A percentile compares a stretch with the other conserved stretches of the same genome.
phyloP scores from a whole-genome alignment of 306 rosid species.

The Cicer arietinum region DNA sequence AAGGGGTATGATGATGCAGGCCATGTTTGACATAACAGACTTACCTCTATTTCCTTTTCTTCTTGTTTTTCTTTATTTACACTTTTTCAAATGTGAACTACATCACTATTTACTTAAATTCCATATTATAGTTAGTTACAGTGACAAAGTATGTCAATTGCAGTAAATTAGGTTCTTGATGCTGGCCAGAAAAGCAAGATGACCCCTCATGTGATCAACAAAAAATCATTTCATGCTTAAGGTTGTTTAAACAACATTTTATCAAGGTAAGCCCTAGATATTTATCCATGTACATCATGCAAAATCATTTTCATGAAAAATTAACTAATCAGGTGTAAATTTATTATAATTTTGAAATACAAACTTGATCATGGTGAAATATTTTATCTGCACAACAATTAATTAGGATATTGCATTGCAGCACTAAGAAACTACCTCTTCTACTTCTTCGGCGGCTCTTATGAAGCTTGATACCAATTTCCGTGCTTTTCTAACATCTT shows the following conservation, averaged over 20 bases:
- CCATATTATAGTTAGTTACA: neutral
- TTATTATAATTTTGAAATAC: slow-evolving; percentile 26
- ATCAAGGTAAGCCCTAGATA: slow-evolving; percentile 4
- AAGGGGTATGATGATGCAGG: neutral
- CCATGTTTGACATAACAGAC: slow-evolving; percentile 21
- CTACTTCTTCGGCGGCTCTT: slow-evolving; percentile 88
- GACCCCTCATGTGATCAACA: neutral
- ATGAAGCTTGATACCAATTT: slow-evolving; percentile 78
- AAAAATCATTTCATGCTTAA: slow-evolving; percentile 16
- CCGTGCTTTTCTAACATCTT: slow-evolving; percentile 78
- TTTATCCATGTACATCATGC: slow-evolving; percentile 29
- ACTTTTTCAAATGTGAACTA: neutral
- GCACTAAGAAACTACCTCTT: slow-evolving; percentile 65
- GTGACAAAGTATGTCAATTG: neutral
- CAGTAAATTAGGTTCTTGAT: slow-evolving; percentile 6
- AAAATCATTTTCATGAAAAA: slow-evolving; percentile 17
- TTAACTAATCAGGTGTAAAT: slow-evolving; percentile 8
- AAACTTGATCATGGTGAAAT: slow-evolving; percentile 7
- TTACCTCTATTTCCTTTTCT: slow-evolving; percentile 6
- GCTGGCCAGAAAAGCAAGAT: slow-evolving; percentile 8
- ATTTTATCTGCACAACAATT: neutral
- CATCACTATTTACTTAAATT: slow-evolving; percentile 19
- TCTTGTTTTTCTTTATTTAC: slow-evolving; percentile 6
- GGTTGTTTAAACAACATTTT: slow-evolving; percentile 18
- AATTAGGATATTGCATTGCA: slow-evolving; percentile 1